Conservation (phyloP, 495 filamentous ascomycete species). For the Tuber brumale region DNA sequence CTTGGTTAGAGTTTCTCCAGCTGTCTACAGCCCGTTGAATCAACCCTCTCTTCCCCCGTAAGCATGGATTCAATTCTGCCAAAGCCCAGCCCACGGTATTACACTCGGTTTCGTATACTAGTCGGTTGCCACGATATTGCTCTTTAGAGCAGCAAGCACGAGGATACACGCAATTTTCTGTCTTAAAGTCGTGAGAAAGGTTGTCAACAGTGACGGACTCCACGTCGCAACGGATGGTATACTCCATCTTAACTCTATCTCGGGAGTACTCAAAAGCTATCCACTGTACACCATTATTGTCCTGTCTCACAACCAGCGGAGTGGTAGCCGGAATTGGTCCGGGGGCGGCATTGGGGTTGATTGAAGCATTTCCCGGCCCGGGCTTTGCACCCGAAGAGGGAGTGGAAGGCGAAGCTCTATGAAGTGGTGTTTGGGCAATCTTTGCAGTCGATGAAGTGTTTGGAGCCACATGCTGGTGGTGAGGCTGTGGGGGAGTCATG, state of each 20-base stretch:
- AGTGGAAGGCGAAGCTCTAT: slow-evolving; percentile 43
- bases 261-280: slow-evolving; percentile 98
- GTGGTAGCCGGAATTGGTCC: slow-evolving; percentile 98
- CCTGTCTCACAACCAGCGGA: slow-evolving; percentile 86
- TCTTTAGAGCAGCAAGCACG: slow-evolving; percentile 92
- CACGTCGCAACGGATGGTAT: slow-evolving; percentile 95
- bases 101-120: slow-evolving; percentile 96
- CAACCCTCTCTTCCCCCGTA: slow-evolving; percentile 86
- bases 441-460: slow-evolving; percentile 49
- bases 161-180: slow-evolving; percentile 96
- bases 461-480: slow-evolving; percentile 57
- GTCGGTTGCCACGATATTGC: slow-evolving; percentile 86
- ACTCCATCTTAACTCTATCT: slow-evolving; percentile 98
- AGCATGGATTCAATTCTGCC: slow-evolving; percentile 81
- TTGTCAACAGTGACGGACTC: slow-evolving; percentile 90
- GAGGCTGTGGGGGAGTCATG: slow-evolving; percentile 53
- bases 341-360: slow-evolving; percentile 87
- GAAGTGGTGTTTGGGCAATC: slow-evolving; percentile 49
- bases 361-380: slow-evolving; percentile 47
- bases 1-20: slow-evolving; percentile 98
- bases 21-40: slow-evolving; percentile 97
- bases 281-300: slow-evolving; percentile 96
- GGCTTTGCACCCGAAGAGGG: slow-evolving; percentile 47
- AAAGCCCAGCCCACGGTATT: slow-evolving; percentile 97
- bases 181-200: slow-evolving; percentile 82